A percentile compares a stretch with the other conserved stretches of the same genome.
These are phyloP conservation scores for Phragmites australis DNA, from an alignment of 176 grass and related monocot species.

Conservation along the genomic window DNA sequence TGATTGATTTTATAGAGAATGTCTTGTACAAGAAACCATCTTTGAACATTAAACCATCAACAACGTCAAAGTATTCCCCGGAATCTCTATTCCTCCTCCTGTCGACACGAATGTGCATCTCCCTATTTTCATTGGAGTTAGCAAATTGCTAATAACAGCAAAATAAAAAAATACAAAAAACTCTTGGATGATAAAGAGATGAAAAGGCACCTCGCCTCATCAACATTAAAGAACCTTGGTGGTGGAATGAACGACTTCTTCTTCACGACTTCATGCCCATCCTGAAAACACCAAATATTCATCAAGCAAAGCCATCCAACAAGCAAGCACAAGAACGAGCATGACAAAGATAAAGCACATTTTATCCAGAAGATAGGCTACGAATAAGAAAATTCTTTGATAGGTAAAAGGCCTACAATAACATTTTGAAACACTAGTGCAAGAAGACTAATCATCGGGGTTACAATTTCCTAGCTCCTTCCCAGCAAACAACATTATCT, in stretches of 20 bases:
- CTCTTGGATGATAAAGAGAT: slow-evolving; percentile 4
- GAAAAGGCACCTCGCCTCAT: slow-evolving; percentile 69
- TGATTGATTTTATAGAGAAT: slow-evolving; percentile 79
- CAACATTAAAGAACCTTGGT: slow-evolving; percentile 69
- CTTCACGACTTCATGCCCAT: slow-evolving; percentile 55
- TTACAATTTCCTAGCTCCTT: no score
- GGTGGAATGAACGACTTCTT: slow-evolving; percentile 81
- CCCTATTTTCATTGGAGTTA: slow-evolving; percentile 46
- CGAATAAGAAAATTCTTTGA: background rate
- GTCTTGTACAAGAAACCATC: slow-evolving; percentile 84
- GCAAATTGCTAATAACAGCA: slow-evolving; percentile 31
- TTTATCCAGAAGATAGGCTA: background rate
- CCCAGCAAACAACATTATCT: no score
- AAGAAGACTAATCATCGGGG: slow-evolving; percentile 1
- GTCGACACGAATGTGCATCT: slow-evolving; percentile 66
- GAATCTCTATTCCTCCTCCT: slow-evolving; percentile 61
- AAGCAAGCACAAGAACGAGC: background rate
- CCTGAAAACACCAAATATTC: slow-evolving; percentile 49
- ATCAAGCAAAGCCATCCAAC: slow-evolving; percentile 12
- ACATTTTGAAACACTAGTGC: background rate
- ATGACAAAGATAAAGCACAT: background rate
- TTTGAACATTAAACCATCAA: slow-evolving; percentile 71
- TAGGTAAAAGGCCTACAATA: background rate
- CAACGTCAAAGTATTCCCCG: slow-evolving; percentile 69
- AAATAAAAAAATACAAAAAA: slow-evolving; percentile 21